Conservation (phyloP, 1,139 yeast species). For the Geotrichum cucujoidarum region DNA sequence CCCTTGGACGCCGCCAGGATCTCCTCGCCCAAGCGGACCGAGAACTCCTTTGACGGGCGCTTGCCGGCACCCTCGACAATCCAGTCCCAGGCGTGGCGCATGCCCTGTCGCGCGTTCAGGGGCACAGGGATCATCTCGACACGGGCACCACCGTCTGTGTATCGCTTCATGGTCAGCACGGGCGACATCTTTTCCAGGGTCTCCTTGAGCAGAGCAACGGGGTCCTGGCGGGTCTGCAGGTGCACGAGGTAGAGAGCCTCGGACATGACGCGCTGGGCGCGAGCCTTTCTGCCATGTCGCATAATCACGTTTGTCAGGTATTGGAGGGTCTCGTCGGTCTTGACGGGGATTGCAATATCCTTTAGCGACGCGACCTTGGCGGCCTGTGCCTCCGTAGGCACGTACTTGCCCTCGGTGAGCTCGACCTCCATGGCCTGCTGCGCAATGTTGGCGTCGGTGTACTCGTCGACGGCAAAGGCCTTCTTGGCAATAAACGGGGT, state of each 20-base stretch:
- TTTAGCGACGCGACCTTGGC: constrained; percentile 49
- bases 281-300: constrained; percentile 86
- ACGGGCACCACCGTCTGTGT: constrained; percentile 83
- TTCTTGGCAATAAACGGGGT: constrained; percentile 29
- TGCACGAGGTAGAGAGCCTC: constrained; percentile 79
- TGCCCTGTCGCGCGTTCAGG: constrained; percentile 72
- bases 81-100: constrained; percentile 85
- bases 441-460: constrained; percentile 27
- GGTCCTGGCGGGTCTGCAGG: constrained; percentile 66
- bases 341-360: constrained; percentile 54
- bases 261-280: constrained; percentile 68
- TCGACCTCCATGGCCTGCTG: constrained; percentile 23
- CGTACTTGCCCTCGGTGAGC: constrained; percentile 21
- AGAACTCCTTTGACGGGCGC: constrained; percentile 72
- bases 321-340: constrained; percentile 64
- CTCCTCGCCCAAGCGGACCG: constrained; percentile 90
- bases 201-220: constrained; percentile 66
- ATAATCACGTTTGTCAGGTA: constrained; percentile 82
- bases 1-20: constrained; percentile 73
- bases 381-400: constrained; percentile 57
- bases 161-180: constrained; percentile 68
- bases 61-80: constrained; percentile 77
- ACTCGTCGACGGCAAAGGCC: constrained; percentile 34
- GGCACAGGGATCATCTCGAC: constrained; percentile 78
- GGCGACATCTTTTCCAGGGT: constrained; percentile 85